Conservation (phyloP, 306 rosid genomes). For the Prinsepia uniflora region DNA sequence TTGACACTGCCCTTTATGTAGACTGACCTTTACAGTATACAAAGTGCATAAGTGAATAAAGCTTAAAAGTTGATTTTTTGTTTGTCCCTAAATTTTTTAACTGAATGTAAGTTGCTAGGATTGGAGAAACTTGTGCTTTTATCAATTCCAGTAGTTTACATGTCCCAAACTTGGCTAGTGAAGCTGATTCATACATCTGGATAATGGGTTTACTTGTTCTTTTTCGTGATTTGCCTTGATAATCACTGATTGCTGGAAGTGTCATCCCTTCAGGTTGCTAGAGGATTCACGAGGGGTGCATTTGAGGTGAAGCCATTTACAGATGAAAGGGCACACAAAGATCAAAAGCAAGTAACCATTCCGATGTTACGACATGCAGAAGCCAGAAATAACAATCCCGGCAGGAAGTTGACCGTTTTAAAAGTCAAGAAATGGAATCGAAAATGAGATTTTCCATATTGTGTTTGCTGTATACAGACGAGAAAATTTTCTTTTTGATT, state of each 20-base stretch:
- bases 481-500: not conserved
- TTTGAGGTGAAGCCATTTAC: constrained; percentile 67
- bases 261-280: constrained; percentile 63
- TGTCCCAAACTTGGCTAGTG: not conserved
- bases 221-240: constrained; percentile 7
- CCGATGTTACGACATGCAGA: constrained; percentile 56
- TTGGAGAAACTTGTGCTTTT: not conserved
- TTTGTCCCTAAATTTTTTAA: not conserved
- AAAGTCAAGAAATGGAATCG: constrained; percentile 67
- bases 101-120: not conserved
- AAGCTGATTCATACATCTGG: not conserved
- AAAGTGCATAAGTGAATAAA: not conserved
- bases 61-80: not conserved
- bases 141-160: constrained; percentile 14
- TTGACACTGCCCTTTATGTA: not conserved
- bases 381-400: constrained; percentile 36
- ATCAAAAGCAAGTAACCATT: constrained; percentile 49
- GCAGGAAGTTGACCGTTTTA: constrained; percentile 52
- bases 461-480: not conserved
- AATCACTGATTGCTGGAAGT: constrained; percentile 22
- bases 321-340: constrained; percentile 51
- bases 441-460: constrained; percentile 33
- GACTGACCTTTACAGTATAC: not conserved
- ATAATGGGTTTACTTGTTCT: not conserved
- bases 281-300: constrained; percentile 85